phyloP scores from a whole-genome alignment of 305 asterid genomes.

The Lippia alba region DNA sequence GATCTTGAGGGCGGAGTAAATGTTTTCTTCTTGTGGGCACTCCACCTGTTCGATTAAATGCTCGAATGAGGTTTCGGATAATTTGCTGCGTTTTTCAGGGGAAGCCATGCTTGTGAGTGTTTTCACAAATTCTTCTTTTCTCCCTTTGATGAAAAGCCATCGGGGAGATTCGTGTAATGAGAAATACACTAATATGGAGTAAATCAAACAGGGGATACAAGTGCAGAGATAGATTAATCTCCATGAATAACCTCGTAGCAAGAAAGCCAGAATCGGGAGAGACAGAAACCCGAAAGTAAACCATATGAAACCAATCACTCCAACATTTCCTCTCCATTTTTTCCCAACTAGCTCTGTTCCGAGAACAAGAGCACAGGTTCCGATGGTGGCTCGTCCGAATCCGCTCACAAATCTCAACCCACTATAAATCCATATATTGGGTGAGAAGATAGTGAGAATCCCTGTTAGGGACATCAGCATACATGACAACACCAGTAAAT shows the following conservation, averaged over 20 bases:
- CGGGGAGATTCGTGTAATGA: conserved; percentile 50
- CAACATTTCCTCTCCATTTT: conserved; percentile 52
- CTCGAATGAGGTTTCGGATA: conserved; percentile 15
- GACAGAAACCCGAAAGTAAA: conserved; percentile 55
- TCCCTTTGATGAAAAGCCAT: conserved; percentile 44
- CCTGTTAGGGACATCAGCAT: conserved; percentile 38
- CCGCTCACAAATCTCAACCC: conserved; percentile 39
- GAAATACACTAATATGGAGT: conserved; percentile 40
- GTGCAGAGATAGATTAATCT: conserved; percentile 46
- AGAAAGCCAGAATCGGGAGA: conserved; percentile 43
- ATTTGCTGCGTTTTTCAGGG: neutral
- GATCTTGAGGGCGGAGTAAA: conserved; percentile 33
- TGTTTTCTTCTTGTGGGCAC: conserved; percentile 8
- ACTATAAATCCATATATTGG: conserved; percentile 41
- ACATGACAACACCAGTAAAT: conserved; percentile 33
- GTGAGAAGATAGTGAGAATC: conserved; percentile 28
- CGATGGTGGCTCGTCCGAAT: conserved; percentile 45
- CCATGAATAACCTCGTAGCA: conserved; percentile 41
- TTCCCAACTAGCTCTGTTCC: conserved; percentile 50
- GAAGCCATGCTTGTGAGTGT: conserved; percentile 24
- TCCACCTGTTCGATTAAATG: conserved; percentile 17
- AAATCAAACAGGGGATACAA: conserved; percentile 39
- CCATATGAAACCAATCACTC: conserved; percentile 43
- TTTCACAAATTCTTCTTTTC: conserved; percentile 33
- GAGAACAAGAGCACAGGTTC: conserved; percentile 50